A percentile compares a stretch with the other conserved stretches of the same genome.
These are phyloP conservation scores for Sanchytrium tribonematis DNA, from an alignment of 371 early-diverging fungal species.

Conservation along the genomic window DNA sequence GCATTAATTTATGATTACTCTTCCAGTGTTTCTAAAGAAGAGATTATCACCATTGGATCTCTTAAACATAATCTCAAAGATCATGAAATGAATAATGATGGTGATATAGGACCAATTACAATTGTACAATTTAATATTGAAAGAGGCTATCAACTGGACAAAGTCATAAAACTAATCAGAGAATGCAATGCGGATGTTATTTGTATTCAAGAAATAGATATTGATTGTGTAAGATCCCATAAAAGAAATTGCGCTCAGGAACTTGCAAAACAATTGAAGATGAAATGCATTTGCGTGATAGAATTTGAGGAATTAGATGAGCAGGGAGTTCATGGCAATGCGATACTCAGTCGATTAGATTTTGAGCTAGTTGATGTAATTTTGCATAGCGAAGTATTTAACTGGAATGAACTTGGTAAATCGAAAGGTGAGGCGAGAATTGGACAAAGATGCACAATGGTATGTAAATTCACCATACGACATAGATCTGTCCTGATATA, in stretches of 20 bases:
- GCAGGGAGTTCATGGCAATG: conserved; percentile 54
- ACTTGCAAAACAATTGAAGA: conserved; percentile 20
- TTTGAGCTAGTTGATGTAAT: conserved; percentile 27
- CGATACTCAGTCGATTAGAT: conserved; percentile 37
- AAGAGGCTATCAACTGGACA: neutral
- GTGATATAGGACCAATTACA: neutral
- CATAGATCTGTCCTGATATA: conserved; percentile 16
- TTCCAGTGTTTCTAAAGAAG: neutral
- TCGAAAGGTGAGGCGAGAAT: conserved; percentile 29
- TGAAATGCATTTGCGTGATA: conserved; percentile 34
- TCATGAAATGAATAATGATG: neutral
- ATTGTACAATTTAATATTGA: conserved; percentile 1
- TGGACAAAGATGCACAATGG: conserved; percentile 27
- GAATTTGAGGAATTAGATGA: conserved; percentile 48
- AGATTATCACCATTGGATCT: neutral
- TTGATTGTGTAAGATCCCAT: conserved; percentile 33
- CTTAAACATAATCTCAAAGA: neutral
- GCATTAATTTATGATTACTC: neutral
- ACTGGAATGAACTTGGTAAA: conserved; percentile 39
- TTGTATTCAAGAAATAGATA: conserved; percentile 26
- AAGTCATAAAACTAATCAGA: neutral
- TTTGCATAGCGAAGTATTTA: conserved; percentile 31
- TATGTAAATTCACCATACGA: conserved; percentile 22
- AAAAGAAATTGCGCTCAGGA: conserved; percentile 27
- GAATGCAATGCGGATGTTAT: conserved; percentile 22